Percentiles rank a stretch among this genome's conserved stretches.
phyloP scores from a whole-genome alignment of 345 rosid species.

The Turritis glabra region DNA sequence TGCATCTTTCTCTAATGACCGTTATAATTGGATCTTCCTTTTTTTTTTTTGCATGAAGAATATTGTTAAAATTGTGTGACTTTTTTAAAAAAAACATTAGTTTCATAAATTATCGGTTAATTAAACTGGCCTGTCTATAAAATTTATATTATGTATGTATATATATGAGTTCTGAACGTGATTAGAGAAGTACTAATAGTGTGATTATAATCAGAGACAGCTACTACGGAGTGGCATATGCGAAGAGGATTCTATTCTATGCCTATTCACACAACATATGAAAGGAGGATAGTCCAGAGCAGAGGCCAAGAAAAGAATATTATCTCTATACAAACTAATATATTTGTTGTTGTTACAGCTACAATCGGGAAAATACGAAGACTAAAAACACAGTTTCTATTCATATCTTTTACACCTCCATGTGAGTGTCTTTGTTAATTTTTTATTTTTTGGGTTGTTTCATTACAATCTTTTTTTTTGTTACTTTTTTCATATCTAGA shows the following conservation, averaged over 20 bases:
- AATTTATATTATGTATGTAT: not conserved
- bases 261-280: not conserved
- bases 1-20: too few species aligned
- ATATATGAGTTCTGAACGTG: not conserved
- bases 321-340: not conserved
- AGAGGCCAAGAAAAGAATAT: constrained; percentile 7
- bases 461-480: not conserved
- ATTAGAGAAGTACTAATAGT: not conserved
- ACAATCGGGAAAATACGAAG: not conserved
- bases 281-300: constrained; percentile 10
- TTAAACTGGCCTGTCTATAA: too few species aligned
- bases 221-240: constrained; percentile 22
- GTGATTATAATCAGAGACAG: constrained; percentile 16
- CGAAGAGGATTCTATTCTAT: constrained; percentile 18
- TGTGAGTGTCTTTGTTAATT: not conserved
- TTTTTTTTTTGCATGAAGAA: too few species aligned
- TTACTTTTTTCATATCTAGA: not conserved
- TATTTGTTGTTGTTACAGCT: not conserved
- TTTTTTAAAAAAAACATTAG: too few species aligned
- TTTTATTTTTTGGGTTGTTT: not conserved
- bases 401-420: not conserved
- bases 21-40: too few species aligned
- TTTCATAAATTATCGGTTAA: too few species aligned
- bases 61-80: too few species aligned
- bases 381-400: not conserved